Percentiles rank a stretch among this genome's conserved stretches.
These are phyloP conservation scores for Apiotrichum akiyoshidainum DNA, from an alignment of 1,284 basidiomycete genomes.

Conservation along the genomic window DNA sequence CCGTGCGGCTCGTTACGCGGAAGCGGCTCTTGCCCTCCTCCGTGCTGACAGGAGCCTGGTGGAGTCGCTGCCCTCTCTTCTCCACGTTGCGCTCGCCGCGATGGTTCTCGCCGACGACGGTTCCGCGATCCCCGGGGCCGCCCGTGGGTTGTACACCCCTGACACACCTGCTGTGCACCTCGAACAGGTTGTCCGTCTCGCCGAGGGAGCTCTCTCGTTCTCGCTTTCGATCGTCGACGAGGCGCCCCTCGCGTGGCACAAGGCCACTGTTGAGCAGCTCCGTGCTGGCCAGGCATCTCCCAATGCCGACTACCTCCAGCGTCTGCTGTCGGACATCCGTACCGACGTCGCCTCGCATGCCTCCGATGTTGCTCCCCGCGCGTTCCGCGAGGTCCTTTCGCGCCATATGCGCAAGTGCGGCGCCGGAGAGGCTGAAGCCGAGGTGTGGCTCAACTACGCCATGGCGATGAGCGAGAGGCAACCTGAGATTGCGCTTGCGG, in stretches of 20 bases:
- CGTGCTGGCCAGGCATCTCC: conserved; percentile 18
- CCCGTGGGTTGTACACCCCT: conserved; percentile 56
- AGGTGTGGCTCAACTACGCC: conserved; percentile 69
- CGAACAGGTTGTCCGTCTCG: conserved; percentile 55
- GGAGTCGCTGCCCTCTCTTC: conserved; percentile 38
- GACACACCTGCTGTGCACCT: conserved; percentile 52
- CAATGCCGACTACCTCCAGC: conserved; percentile 35
- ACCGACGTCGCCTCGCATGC: conserved; percentile 8
- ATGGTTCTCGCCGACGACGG: conserved; percentile 51
- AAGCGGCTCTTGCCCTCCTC: conserved; percentile 62
- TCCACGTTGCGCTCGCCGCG: conserved; percentile 38
- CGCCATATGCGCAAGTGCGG: conserved; percentile 59
- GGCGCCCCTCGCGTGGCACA: conserved; percentile 55
- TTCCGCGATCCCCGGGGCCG: conserved; percentile 55
- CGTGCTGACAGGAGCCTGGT: conserved; percentile 62
- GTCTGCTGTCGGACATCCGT: conserved; percentile 22
- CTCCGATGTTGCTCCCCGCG: conserved; percentile 55
- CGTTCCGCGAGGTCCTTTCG: conserved; percentile 62
- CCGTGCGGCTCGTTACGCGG: conserved; percentile 63
- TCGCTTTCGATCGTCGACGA: conserved; percentile 58
- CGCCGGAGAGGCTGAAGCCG: conserved; percentile 63
- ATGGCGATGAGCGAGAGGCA: conserved; percentile 62
- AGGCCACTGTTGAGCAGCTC: conserved; percentile 51
- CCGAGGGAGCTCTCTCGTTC: conserved; percentile 66
- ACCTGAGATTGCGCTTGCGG: conserved; percentile 63